Conservation (phyloP, 2,329 filamentous ascomycete genomes). For the Eutypella sp. region DNA sequence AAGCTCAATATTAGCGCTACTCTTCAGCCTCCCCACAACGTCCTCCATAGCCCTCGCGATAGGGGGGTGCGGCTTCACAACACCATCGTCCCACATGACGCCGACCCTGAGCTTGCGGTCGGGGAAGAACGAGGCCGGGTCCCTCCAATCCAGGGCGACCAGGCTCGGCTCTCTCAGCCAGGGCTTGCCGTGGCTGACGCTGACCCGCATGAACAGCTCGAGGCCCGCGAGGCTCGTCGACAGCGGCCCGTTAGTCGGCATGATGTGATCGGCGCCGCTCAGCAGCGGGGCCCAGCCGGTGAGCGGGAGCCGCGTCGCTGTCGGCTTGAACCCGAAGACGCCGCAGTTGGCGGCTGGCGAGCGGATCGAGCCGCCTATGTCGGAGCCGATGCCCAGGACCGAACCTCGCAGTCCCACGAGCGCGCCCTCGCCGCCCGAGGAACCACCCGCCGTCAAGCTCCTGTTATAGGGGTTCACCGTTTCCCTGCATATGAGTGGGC, state of each 20-base stretch:
- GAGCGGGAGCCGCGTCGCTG: conserved; percentile 35
- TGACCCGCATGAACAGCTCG: conserved; percentile 35
- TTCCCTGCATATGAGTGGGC: conserved; percentile 28
- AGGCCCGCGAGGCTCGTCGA: conserved; percentile 46
- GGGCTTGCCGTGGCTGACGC: conserved; percentile 19
- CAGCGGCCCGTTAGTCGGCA: conserved; percentile 48
- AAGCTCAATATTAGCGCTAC: conserved; percentile 46
- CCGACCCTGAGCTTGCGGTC: conserved; percentile 54
- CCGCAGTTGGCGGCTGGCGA: conserved; percentile 43
- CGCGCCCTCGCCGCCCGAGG: conserved; percentile 53
- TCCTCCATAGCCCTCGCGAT: conserved; percentile 51
- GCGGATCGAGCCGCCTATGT: conserved; percentile 47
- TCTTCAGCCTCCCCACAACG: conserved; percentile 45
- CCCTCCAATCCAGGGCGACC: conserved; percentile 17
- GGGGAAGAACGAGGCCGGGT: conserved; percentile 6
- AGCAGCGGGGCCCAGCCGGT: conserved; percentile 32
- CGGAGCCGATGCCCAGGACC: conserved; percentile 48
- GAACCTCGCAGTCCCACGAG: conserved; percentile 47
- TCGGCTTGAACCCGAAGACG: conserved; percentile 39
- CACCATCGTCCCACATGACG: conserved; percentile 53
- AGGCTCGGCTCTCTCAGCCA: conserved; percentile 22
- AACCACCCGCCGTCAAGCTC: conserved; percentile 46
- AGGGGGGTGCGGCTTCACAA: conserved; percentile 57
- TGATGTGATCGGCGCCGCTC: conserved; percentile 39
- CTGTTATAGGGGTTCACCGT: conserved; percentile 52